These are phyloP conservation scores for Crithidia acanthocephali DNA, from an alignment of 208 protist genomes.

Conservation along the genomic window DNA sequence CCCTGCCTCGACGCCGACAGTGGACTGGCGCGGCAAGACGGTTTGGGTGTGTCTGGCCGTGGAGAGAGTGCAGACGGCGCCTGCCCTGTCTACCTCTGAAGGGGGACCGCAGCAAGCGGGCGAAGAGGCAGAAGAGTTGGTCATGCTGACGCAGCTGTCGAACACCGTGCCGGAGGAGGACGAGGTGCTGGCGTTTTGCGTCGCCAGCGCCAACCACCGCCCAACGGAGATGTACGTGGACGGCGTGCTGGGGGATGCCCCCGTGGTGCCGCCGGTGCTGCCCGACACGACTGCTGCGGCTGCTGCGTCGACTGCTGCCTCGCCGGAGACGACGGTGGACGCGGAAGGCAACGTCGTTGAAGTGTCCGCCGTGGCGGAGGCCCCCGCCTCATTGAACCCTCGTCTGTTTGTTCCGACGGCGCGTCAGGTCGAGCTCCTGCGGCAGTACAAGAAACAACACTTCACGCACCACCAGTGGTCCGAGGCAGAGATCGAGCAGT, in stretches of 20 bases:
- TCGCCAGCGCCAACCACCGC: conserved; percentile 26
- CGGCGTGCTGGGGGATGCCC: conserved; percentile 24
- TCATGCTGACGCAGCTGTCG: conserved; percentile 60
- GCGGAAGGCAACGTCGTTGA: background rate
- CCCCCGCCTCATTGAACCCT: conserved; percentile 15
- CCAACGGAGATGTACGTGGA: conserved; percentile 38
- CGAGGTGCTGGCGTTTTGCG: conserved; percentile 69
- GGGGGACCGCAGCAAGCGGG: conserved; percentile 15
- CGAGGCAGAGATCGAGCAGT: conserved; percentile 48
- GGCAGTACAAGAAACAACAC: conserved; percentile 39
- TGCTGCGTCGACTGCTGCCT: background rate
- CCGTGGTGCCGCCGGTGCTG: conserved; percentile 2
- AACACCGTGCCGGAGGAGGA: conserved; percentile 54
- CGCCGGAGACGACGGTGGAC: background rate
- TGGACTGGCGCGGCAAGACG: conserved; percentile 64
- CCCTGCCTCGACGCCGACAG: conserved; percentile 10
- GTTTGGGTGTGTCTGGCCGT: conserved; percentile 64
- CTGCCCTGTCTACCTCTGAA: background rate
- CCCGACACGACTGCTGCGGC: background rate
- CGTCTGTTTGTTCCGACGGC: conserved; percentile 53
- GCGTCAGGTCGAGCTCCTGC: conserved; percentile 47
- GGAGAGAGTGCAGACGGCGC: conserved; percentile 24
- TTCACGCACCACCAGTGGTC: conserved; percentile 58
- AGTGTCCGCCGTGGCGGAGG: background rate
- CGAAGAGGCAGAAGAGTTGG: conserved; percentile 52